Base-by-base conservation (phyloP, 495 filamentous ascomycete genomes). In the Podospora pseudoanserina region DNA sequence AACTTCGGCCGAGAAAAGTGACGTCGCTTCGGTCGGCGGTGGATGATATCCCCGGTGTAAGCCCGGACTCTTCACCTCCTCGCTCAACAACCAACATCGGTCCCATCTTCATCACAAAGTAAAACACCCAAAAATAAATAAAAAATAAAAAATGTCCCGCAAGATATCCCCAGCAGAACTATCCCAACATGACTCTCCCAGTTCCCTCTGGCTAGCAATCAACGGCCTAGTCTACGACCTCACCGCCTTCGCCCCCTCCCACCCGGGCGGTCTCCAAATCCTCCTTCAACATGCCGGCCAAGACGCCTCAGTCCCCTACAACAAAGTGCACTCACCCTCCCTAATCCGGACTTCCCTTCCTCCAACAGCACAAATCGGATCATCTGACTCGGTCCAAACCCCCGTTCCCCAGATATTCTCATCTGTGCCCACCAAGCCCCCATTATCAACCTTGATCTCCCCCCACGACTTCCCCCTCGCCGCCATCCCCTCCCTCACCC, bases 121-220 rank as follows among this genome's bases (percentile, higher is more conserved):
- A 23, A 23, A 23, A 23, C 23, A 23, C 23, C 23, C 1, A 2
- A 23, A 1, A 23, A 11, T 76, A 81, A 82, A 65, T 91, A 94
- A 49, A 49, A 6, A 49, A 16, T 0, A 49, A 49, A 49, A 49
- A 13, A 49, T 49, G 39, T 49, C 39, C 39, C 39, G 39, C 39
- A 49, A 49, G 2, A 49, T 49, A 0, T 16, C 39, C 3, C 39
- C 39, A 11, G 7, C 39, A 49, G 39, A 49, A 49, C 39, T 49
- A 16, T 11, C 39, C 2, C 39, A 49, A 16, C 9, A 49, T 73
- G 86, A 84, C 64, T 85, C 84, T 0, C 77, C 84, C 0, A 79
- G 84, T 19, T 88, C 91, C 76, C 90, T 91, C 73, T 96, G 91
- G 91, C 86, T 94, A 28, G 86, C 91, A 34, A 82, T 96, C 4